Base-by-base conservation (phyloP, 352 stramenopile genomes). In the Phytopythium cucurbitacearum region DNA sequence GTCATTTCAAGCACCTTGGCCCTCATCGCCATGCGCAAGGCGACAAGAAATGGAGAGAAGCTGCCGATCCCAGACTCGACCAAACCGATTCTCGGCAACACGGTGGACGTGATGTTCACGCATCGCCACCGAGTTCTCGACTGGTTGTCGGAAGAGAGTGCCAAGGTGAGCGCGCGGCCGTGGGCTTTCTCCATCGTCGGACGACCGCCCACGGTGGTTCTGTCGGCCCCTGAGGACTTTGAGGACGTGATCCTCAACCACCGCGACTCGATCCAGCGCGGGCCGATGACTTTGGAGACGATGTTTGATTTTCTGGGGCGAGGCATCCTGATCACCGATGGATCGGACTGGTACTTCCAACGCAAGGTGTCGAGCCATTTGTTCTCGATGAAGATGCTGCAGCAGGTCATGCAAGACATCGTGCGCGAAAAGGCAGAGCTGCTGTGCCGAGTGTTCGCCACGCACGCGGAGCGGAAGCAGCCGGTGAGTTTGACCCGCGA, bases 311-410 rank as follows among this genome's bases (percentile, higher is more conserved):
- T 85, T 21, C 66, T 86, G 5, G 74, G 76, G 7, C 41, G 73
- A 8, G 76, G 76, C 13, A 85, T 87, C 45, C 60, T 86, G 38
- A 58, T 47, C 4, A 49, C 63, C 21, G 78, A 91, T 28, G 76
- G 71, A 7, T 55, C 69, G 6, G 51, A 51, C 9, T 94, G 82
- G 85, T 39, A 53, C 2, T 56, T 71, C 16, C 82, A 95, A 47
- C 71, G 77, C 48, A 86, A 91, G 48, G 82, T 55, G 4, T 80
- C 77, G 48, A 95, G 82, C 44, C 80, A 96, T 53, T 85, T 97
- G 37, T 92, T 95, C 45, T 89, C 75, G 7, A 66, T 69, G 12
- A 52, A 67, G 10, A 75, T 71, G 61, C 56, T 85, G 32, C 54
- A 57, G 2, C 69, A 78, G 7, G 65, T 61, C 36, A 87, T 87